Conservation (phyloP, 2,329 filamentous ascomycete genomes). For the Xylariaceae sp. region DNA sequence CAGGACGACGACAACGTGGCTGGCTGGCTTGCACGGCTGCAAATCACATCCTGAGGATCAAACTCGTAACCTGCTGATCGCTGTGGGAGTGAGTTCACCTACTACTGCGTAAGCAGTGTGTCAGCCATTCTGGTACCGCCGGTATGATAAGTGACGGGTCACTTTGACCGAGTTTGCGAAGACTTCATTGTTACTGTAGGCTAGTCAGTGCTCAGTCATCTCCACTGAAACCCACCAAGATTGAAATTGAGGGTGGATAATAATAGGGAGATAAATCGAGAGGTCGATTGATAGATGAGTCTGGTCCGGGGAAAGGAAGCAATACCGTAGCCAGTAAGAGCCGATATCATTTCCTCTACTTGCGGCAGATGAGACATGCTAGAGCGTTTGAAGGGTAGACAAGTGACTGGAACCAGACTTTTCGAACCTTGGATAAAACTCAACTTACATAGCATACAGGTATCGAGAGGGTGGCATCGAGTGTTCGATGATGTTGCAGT, state of each 20-base stretch:
- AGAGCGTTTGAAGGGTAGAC: constrained; percentile 12
- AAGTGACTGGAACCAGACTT: constrained; percentile 26
- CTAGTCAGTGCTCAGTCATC: not conserved
- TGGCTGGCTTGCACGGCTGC: constrained; percentile 23
- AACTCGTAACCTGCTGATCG: constrained; percentile 20
- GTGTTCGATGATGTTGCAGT: constrained; percentile 17
- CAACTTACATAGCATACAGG: constrained; percentile 7
- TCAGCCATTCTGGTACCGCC: constrained; percentile 17
- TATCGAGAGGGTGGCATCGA: constrained; percentile 19
- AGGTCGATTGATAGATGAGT: constrained; percentile 3
- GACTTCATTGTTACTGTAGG: constrained; percentile 6
- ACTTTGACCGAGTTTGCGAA: constrained; percentile 14
- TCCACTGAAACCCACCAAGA: not conserved
- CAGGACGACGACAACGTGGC: constrained; percentile 16
- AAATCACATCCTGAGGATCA: constrained; percentile 21
- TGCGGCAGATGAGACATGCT: constrained; percentile 22
- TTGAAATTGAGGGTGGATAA: not conserved
- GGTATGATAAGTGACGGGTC: constrained; percentile 26
- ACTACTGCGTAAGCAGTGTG: constrained; percentile 18
- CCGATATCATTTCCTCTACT: constrained; percentile 14
- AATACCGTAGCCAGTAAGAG: constrained; percentile 7
- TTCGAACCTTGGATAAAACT: constrained; percentile 18
- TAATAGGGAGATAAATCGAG: not conserved
- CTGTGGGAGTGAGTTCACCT: constrained; percentile 20
- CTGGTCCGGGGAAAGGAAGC: constrained; percentile 6